Base-by-base conservation (phyloP, 768 basidiomycete genomes). In the Hortiboletus flavorubellus region DNA sequence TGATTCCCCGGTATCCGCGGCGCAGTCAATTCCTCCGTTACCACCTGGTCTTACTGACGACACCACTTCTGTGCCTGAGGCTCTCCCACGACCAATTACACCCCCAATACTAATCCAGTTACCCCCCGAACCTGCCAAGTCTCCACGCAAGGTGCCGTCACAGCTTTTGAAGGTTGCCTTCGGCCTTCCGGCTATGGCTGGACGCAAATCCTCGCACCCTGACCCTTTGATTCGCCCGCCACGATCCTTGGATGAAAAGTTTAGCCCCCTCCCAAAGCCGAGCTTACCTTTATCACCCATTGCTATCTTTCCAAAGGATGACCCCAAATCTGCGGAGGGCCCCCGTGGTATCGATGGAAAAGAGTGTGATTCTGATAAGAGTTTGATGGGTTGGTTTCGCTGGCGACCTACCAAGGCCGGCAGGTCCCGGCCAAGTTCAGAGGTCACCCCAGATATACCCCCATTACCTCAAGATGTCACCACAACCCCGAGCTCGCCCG, bases 311-410 rank as follows among this genome's bases (percentile, higher is more conserved):
- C 56, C 65, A 9, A 67, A 65, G 26, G 63, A 58, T 18, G 65
- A 65, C 3, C 51, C 47, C 2, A 62, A 58, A 7, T 56, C 70
- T 46, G 64, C 72, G 42, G 66, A 70, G 0, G 58, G 62, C 34
- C 59, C 76, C 58, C 62, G 72, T 58, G 64, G 73, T 44, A 46
- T 54, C 38, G 57, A 52, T 56, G 65, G 51, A 33, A 68, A 63
- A 50, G 69, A 65, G 50, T 75, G 64, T 75, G 75, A 79, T 60
- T 60, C 75, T 61, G 78, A 74, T 41, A 75, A 74, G 52, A 78
- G 78, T 59, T 38, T 62, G 54, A 63, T 64, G 54, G 39, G 57
- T 8, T 71, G 73, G 73, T 58, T 72, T 43, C 73, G 68, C 46
- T 54, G 64, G 45, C 61, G 59, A 42, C 65, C 69, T 11, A 39